Base-by-base conservation (phyloP, 208 protist genomes). In the Trypanosoma rangeli region DNA sequence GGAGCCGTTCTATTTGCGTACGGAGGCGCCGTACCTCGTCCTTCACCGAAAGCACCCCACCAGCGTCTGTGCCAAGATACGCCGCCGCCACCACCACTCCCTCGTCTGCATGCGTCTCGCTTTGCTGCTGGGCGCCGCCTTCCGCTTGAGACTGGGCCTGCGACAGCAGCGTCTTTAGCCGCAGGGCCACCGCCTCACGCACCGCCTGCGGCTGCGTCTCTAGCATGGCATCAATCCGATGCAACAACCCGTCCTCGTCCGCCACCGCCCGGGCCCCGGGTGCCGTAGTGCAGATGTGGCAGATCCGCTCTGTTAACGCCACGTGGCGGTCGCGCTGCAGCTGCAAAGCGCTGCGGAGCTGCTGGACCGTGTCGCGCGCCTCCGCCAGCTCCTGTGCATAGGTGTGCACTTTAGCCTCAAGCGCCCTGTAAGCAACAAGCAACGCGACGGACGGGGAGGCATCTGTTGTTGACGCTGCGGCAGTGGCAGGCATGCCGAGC, bases 301-400 rank as follows among this genome's bases (percentile, higher is more conserved):
- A 48, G 53, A 74, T 66, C 28, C 53, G 57, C 10, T 62, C 9
- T 31, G 59, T 29, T 44, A 74, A 61, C 18, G 49, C 54, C 22
- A 63, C 61, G 29, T 68, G 53, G 7, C 54, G 69, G n/a, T 46
- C 69, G 10, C 61, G 48, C 46, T 74, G 69, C 31, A 39, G 26
- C 35, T 44, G 22, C 0, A 73, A 28, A 24, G 59, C 49, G 18
- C 10, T 26, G 22, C 59, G 68, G 7, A 73, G 33, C 22, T 53
- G 35, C 33, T 73, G 35, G 18, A 68, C 44, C 16, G 68, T 73
- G 1, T 50, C 49, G 28, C 29, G 29, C 18, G 53, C 49, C 28
- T 48, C 37, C 8, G 16, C 42, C 20, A 66, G 18, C 39, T 68
- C 61, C 7, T 53, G 48, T 54, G 53, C 61, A 15, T 57, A 37